These are phyloP conservation scores for Aegilops tauschii DNA, from an alignment of 176 grass and related monocot genomes.

Conservation along the genomic window DNA sequence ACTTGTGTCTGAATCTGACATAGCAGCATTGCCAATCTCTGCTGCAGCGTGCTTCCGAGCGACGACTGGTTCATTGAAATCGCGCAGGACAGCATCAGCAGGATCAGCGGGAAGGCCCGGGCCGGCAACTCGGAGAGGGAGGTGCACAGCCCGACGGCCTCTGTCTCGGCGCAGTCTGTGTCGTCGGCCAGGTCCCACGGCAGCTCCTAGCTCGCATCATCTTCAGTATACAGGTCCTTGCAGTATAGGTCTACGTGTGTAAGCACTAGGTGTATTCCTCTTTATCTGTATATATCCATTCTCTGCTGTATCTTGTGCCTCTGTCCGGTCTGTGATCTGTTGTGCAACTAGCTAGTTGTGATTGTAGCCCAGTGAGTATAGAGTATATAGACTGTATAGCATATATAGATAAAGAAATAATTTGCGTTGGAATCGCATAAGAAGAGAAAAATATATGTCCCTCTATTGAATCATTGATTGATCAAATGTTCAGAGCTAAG, in stretches of 20 bases:
- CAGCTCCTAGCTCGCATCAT: constrained; percentile 45
- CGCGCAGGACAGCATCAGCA: constrained; percentile 58
- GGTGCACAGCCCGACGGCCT: constrained; percentile 76
- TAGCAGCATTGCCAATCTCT: background rate
- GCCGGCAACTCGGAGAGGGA: constrained; percentile 67
- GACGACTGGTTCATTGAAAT: constrained; percentile 91
- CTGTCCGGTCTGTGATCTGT: background rate
- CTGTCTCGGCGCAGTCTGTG: constrained; percentile 80
- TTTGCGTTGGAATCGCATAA: background rate
- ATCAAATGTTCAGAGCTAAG: background rate
- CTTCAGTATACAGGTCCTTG: constrained; percentile 38
- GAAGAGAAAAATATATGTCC: background rate
- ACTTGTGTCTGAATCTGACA: background rate
- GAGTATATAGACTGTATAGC: background rate
- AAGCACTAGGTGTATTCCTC: background rate
- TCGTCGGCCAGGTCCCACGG: constrained; percentile 67
- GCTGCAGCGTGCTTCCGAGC: constrained; percentile 53
- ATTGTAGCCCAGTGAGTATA: constrained; percentile 12
- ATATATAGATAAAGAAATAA: background rate
- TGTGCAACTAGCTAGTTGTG: background rate
- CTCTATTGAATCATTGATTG: background rate
- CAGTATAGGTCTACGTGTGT: constrained; percentile 2
- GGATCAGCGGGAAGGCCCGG: constrained; percentile 69
- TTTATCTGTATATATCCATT: background rate
- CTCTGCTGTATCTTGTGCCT: background rate